Conservation (phyloP, 352 stramenopile species). For the Pythium phragmitis region DNA sequence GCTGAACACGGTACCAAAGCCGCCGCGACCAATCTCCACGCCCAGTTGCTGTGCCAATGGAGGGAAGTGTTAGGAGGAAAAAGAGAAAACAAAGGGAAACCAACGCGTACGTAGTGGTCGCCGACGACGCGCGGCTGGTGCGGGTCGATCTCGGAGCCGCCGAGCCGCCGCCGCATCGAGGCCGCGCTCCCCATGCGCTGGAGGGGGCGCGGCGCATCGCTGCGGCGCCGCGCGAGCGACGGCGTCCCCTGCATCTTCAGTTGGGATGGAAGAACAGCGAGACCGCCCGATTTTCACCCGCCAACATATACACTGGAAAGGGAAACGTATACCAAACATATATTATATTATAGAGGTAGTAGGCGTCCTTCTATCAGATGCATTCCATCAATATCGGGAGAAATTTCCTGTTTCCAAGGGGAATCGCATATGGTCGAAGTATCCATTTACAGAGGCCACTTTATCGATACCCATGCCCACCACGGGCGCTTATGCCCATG, state of each 20-base stretch:
- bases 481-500: neutral
- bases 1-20: slow-evolving; percentile 90
- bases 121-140: slow-evolving; percentile 74
- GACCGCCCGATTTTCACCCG: neutral
- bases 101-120: slow-evolving; percentile 64
- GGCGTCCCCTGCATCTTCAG: slow-evolving; percentile 1
- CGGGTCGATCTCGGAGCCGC: slow-evolving; percentile 28
- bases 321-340: neutral
- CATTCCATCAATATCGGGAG: too few relatives aligned
- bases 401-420: too few relatives aligned
- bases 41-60: slow-evolving; percentile 76
- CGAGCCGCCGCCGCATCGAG: slow-evolving; percentile 18
- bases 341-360: neutral
- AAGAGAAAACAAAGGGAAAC: slow-evolving; percentile 4
- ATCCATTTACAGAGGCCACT: neutral
- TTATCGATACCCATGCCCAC: slow-evolving; percentile 8
- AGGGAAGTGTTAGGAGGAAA: neutral
- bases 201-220: slow-evolving; percentile 21
- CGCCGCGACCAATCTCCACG: slow-evolving; percentile 89
- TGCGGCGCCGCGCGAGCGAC: slow-evolving; percentile 6
- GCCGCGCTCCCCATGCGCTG: slow-evolving; percentile 29
- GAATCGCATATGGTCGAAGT: too few relatives aligned
- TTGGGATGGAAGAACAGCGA: neutral
- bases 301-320: slow-evolving; percentile 12
- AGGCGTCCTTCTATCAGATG: too few relatives aligned